A percentile compares a stretch with the other conserved stretches of the same genome.
Conservation (phyloP, 2,329 filamentous ascomycete species). For the Trichoderma sp. region DNA sequence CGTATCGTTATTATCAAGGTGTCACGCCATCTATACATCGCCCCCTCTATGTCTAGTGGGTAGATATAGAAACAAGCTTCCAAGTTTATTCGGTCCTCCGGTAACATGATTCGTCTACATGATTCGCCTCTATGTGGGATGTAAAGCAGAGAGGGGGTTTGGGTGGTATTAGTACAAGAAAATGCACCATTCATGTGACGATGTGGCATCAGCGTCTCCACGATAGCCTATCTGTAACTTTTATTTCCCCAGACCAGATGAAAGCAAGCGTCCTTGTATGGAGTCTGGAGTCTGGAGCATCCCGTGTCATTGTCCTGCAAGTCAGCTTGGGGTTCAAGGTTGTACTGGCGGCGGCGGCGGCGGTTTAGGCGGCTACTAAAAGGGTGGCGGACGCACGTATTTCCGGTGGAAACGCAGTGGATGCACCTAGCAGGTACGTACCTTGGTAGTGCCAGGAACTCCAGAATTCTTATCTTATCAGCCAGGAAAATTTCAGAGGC, state of each 20-base stretch:
- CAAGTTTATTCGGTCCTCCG: neutral
- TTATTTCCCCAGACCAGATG: neutral
- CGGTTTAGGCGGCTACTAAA: neutral
- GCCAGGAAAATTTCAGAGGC: constrained; percentile 26
- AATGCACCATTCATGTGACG: neutral
- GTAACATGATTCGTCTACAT: neutral
- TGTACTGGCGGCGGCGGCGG: neutral
- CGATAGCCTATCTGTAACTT: no score
- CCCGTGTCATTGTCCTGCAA: neutral
- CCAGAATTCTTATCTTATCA: constrained; percentile 27
- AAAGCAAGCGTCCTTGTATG: neutral
- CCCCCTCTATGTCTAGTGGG: neutral
- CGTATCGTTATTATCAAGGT: neutral
- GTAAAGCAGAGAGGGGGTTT: neutral
- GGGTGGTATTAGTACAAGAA: neutral
- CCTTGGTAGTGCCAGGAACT: neutral
- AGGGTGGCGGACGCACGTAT: constrained; percentile 16
- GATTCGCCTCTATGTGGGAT: neutral
- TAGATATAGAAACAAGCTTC: neutral
- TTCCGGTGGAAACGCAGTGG: neutral
- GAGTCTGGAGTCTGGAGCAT: neutral
- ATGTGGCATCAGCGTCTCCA: neutral
- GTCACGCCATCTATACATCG: neutral
- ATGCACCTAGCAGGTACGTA: neutral
- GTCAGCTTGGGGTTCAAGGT: neutral